phyloP scores from a whole-genome alignment of 2,329 filamentous ascomycete genomes.

The Chrysosphaeria jannelii region DNA sequence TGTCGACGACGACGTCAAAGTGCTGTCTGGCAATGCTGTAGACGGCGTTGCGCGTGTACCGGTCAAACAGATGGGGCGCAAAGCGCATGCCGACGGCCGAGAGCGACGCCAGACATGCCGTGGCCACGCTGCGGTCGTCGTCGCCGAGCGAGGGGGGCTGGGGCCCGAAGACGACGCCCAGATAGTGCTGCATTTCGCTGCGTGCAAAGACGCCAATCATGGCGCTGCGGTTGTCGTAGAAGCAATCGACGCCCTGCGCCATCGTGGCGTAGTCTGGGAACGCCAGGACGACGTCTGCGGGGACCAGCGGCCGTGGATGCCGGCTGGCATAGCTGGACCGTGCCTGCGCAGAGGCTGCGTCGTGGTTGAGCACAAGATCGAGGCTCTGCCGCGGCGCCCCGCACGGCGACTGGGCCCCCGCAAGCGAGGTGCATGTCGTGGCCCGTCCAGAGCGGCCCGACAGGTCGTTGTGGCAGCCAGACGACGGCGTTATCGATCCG shows the following conservation, averaged over 20 bases:
- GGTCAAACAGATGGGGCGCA: conserved; percentile 4
- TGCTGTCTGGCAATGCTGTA: conserved; percentile 7
- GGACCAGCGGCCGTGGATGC: neutral
- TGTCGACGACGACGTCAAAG: conserved; percentile 7
- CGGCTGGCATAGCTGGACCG: neutral
- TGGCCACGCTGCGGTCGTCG: conserved; percentile 4
- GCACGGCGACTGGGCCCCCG: neutral
- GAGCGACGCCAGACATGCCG: conserved; percentile 7
- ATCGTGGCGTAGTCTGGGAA: conserved; percentile 5
- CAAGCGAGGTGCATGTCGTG: too few relatives aligned
- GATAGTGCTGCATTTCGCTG: conserved; percentile 5
- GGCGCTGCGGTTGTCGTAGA: conserved; percentile 6
- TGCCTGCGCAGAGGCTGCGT: neutral
- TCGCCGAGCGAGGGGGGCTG: neutral
- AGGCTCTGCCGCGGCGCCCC: neutral
- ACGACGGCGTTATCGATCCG: too few relatives aligned
- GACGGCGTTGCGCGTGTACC: conserved; percentile 3
- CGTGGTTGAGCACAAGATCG: too few relatives aligned
- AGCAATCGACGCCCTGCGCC: conserved; percentile 5
- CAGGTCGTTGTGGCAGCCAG: too few relatives aligned
- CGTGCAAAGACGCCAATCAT: conserved; percentile 8
- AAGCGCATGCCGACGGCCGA: conserved; percentile 8
- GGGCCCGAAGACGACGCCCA: conserved; percentile 4
- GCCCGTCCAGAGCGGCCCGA: too few relatives aligned
- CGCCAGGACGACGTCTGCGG: conserved; percentile 3